Evolutionary conservation across 2,329 filamentous ascomycete genomes (phyloP), one percentile per base, ranked within the genome.

Genomic region (Lecanoromycetidae sp.): DNA sequence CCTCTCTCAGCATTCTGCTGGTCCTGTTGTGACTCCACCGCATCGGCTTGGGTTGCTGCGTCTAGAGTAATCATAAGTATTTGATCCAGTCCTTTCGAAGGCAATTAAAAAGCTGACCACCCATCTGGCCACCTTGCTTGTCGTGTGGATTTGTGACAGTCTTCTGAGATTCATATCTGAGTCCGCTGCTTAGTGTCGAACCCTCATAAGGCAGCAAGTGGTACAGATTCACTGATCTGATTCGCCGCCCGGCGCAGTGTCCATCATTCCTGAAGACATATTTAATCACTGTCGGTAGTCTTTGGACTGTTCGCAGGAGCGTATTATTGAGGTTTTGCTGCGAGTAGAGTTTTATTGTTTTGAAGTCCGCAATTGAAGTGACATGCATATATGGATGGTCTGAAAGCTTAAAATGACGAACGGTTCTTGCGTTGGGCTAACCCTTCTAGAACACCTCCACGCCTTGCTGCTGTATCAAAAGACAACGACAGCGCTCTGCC

Each of bases 241-340:
- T 60, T 80, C 75, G 54, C 78, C 78, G 57, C 78, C 77, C 15
- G 68, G 66, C 48, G 71, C 71, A 25, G 74, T 79, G 55, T 77
- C 70, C 69, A 80, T 74, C 34, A 80, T 64, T 53, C 71, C 69
- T 15, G 66, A 62, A 51, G 72, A 69, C 73, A 77, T 76, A 12
- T 5, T n/a, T 54, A 2, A 27, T 39, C 22, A 39, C 5, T 13
- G n/a, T 37, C 5, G 6, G n/a, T 20, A 12, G 4, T 26, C 4
- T 30, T 1, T 20, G n/a, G n/a, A n/a, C n/a, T n/a, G n/a, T n/a
- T n/a, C n/a, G n/a, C n/a, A n/a, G n/a, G n/a, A n/a, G n/a, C n/a
- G n/a, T n/a, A n/a, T n/a, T n/a, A n/a, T n/a, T n/a, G n/a, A n/a
- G n/a, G n/a, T n/a, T n/a, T n/a, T n/a, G n/a, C n/a, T n/a, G n/a